Base-by-base conservation (phyloP, 2,329 filamentous ascomycete species). In the Aspergillus viridinutans region DNA sequence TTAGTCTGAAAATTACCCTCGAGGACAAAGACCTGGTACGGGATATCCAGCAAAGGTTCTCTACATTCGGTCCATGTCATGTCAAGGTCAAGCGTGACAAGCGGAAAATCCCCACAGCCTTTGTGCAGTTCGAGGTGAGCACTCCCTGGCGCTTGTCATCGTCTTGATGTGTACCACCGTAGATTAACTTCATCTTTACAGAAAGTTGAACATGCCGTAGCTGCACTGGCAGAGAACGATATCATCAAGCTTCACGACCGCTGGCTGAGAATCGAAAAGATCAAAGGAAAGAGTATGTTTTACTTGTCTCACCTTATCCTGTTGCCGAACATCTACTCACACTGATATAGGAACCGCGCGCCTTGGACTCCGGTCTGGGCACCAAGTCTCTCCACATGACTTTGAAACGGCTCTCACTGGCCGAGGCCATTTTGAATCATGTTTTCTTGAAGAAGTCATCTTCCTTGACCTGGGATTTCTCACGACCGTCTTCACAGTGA, bases 121-220 rank as follows among this genome's bases (percentile, higher is more conserved):
- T 76, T 64, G 67, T 75, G 23, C 74, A 76, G 55, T 76, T 73
- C 57, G 68, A 76, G 59, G 73, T 72, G 62, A 54, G 64, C 54
- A 51, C 26, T n/a, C 17, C 47, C 6, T 26, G 7, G 54, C 17
- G 12, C 21, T 47, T 4, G 1, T 53, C 21, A 43, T 57, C 9
- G 26, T 51, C 17, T 40, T 48, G 25, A 47, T 28, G 20, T 50
- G 29, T 38, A 14, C 4, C 5, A 3, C 32, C 2, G 6, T 17
- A 28, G 28, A 49, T 28, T 48, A 50, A 23, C 40, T 4, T 28
- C 38, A n/a, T 28, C 12, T 35, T 26, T 56, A 50, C 52, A 74
- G 65, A 64, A 61, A 21, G 54, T 67, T 7, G 63, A 70, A 40
- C 59, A 66, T 60, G 74, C 73, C 9, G 59, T 54, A 26, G 55